These are phyloP conservation scores for Lactarius hengduanensis DNA, from an alignment of 768 basidiomycete species.

Conservation along the genomic window DNA sequence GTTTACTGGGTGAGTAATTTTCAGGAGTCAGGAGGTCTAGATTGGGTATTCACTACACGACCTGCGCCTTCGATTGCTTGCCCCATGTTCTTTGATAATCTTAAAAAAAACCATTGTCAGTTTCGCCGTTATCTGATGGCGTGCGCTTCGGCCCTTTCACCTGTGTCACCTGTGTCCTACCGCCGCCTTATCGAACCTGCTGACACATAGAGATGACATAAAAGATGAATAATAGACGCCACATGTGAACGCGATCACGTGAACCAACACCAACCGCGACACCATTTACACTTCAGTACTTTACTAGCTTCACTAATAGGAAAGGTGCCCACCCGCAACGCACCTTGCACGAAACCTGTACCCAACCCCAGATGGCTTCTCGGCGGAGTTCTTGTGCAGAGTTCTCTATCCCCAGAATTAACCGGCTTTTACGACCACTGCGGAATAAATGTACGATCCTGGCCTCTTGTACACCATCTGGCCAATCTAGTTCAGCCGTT, in stretches of 20 bases:
- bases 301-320: background rate
- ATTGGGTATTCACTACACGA: too few species aligned
- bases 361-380: background rate
- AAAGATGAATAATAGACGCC: background rate
- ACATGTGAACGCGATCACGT: background rate
- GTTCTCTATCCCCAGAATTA: conserved; percentile 43
- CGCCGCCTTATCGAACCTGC: too few species aligned
- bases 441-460: conserved; percentile 46
- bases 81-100: too few species aligned
- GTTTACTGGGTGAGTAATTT: background rate
- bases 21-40: background rate
- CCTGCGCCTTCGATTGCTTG: too few species aligned
- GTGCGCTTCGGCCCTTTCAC: too few species aligned
- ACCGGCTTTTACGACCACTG: conserved; percentile 48
- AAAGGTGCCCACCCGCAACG: background rate
- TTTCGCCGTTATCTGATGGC: background rate
- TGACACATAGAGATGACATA: background rate
- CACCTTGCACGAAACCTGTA: background rate
- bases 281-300: background rate
- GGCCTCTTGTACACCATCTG: conserved; percentile 31
- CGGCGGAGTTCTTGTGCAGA: conserved; percentile 14
- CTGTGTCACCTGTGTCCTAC: too few species aligned
- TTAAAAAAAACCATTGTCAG: too few species aligned
- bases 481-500: conserved; percentile 28
- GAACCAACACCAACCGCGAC: background rate